Evolutionary conservation across 2,329 filamentous ascomycete species (phyloP).

Genomic region (Capronia americana): DNA sequence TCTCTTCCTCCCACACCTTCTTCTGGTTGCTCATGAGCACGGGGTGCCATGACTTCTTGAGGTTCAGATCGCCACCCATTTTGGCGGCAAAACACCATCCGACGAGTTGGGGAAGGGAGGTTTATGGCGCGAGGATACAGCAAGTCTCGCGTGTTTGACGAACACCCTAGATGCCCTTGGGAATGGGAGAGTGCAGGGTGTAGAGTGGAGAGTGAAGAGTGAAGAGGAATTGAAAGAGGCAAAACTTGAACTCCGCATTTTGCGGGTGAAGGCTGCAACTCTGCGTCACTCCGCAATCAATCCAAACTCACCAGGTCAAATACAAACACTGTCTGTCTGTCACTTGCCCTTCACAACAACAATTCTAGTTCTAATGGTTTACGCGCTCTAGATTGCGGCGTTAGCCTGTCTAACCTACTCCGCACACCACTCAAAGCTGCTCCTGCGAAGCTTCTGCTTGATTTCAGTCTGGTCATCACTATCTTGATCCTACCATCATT

Average conservation of each 20-base stretch:
- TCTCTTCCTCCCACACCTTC: constrained; percentile 88
- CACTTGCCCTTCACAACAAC: background rate
- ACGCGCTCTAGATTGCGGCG: no score
- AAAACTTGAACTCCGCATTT: constrained; percentile 18
- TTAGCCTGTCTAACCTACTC: background rate
- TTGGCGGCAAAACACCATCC: constrained; percentile 47
- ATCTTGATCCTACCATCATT: background rate
- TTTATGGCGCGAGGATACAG: background rate
- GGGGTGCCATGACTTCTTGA: constrained; percentile 81
- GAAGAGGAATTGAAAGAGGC: background rate
- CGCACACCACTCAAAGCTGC: background rate
- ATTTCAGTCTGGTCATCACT: background rate
- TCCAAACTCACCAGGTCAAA: background rate
- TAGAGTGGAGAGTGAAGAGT: background rate
- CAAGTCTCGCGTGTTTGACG: background rate
- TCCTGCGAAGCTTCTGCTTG: background rate
- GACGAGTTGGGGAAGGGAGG: background rate
- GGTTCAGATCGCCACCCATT: constrained; percentile 93
- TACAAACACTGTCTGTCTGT: background rate
- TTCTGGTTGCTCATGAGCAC: constrained; percentile 88
- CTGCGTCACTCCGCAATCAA: background rate
- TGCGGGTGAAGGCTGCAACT: constrained; percentile 13
- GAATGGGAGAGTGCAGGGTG: background rate
- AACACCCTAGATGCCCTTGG: background rate
- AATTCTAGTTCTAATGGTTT: background rate